Base-by-base conservation (phyloP, 345 rosid genomes). In the Eucalyptus curtisii region DNA sequence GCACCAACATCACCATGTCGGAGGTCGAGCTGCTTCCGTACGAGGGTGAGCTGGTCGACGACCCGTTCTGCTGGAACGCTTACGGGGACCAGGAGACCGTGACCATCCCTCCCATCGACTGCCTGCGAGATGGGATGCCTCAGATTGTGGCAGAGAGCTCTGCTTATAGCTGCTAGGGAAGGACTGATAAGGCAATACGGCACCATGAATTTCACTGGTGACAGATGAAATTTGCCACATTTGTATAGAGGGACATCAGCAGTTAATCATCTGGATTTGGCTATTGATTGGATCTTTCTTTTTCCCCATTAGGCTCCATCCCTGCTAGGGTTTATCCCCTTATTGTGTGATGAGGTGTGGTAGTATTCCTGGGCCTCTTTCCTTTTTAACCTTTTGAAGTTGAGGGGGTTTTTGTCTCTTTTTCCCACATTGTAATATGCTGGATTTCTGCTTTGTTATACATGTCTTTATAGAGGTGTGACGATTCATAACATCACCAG, bases 31-130 rank as follows among this genome's bases (percentile, higher is more conserved):
- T 98, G 27, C 93, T 98, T 3, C 99, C 99, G 1, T 90, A 95
- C 6, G 99, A 96, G 92, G 99, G 99, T 0, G 91, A 95, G 87
- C 88, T 98, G n/a, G n/a, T 97, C 2, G 99, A 97, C 20, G 99
- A 98, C 86, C 99, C 99, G 1, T 98, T 96, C 90, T 98, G 99
- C 52, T 98, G 99, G 99, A 98, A 98, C 66, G 98, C 99, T 50
- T 98, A 95, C 57, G 99, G 99, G 59, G 92, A 87, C 49, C 95
- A 98, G 87, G 99, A 96, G 91, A 96, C 99, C 5, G 80, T 89
- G 31, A 98, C 96, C 25, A 95, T 97, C 9, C 99, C 99, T 13
- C 99, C 98, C 3, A 91, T 98, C 14, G 92, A 94, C 89, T 98
- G 99, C 89, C 91, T 98, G 68, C 93, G 71, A 25, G 97, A 96